Base-by-base conservation (phyloP, 768 basidiomycete species). In the Mycena pura region DNA sequence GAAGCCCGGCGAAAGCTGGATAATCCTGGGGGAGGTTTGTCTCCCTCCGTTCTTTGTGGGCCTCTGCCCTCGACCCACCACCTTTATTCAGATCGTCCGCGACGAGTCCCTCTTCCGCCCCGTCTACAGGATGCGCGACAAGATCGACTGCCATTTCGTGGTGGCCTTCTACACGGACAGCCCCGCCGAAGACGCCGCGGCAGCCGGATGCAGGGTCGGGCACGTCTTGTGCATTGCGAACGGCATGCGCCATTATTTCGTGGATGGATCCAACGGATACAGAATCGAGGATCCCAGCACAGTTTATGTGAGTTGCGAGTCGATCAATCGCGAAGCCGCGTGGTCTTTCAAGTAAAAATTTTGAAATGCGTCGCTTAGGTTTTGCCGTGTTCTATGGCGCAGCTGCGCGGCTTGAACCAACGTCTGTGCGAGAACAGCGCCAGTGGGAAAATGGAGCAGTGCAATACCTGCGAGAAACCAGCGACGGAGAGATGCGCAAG, bases 111-210 rank as follows among this genome's bases (percentile, higher is more conserved):
- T 68, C 9, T 5, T 32, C 3, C 66, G 68, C 10, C 66, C 66
- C 6, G 64, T 69, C 17, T 69, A 32, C 45, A 14, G 6, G 10
- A 51, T 66, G 13, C 39, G 54, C 31, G 68, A 69, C 45, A 67
- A 46, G 45, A 63, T 56, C 21, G 25, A 48, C 17, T 63, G 50
- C 41, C 21, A 54, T 1, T 69, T 62, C 9, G 47, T 63, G n/a
- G 66, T 65, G 17, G 68, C 68, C 24, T 61, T 67, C 44, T 69
- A 69, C 62, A 68, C 66, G 8, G 45, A 56, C 41, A 58, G 68
- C 41, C 68, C 66, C 15, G n/a, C 15, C 10, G 36, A 60, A 24
- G 70, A 69, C 47, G 70, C 64, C 5, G 54, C 39, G 38, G 60
- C 48, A n/a, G n/a, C n/a, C n/a, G n/a, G n/a, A 17, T 63, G 62